Percentiles rank a stretch among this genome's conserved stretches.
Conservation (phyloP, 2,329 filamentous ascomycete species). For the Xylaria polymorpha region DNA sequence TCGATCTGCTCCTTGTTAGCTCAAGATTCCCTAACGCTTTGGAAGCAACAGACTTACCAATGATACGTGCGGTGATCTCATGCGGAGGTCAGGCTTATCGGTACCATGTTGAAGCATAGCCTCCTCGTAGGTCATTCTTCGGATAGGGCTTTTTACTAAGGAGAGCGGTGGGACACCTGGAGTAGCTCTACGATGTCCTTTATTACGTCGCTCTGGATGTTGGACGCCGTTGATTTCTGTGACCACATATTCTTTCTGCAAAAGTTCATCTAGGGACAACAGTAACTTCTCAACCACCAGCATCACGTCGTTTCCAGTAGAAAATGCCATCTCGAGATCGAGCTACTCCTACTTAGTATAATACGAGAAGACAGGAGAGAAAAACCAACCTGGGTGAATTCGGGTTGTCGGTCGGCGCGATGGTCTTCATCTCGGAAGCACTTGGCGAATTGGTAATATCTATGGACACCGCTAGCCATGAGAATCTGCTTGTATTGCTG, state of each 20-base stretch:
- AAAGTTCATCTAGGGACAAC: conserved; percentile 42
- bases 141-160: not conserved
- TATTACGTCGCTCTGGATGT: conserved; percentile 21
- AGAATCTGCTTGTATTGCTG: conserved; percentile 99
- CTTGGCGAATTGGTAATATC: conserved; percentile 91
- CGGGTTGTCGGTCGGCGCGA: conserved; percentile 90
- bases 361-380: conserved; percentile 24
- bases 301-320: conserved; percentile 78
- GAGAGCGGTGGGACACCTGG: not conserved
- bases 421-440: conserved; percentile 97
- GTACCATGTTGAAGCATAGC: conserved; percentile 85
- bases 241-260: conserved; percentile 46
- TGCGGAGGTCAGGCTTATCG: conserved; percentile 92
- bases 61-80: conserved; percentile 60
- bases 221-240: conserved; percentile 47
- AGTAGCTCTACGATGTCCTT: not conserved
- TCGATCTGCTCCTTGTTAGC: conserved; percentile 65
- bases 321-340: conserved; percentile 94
- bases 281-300: conserved; percentile 63
- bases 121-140: conserved; percentile 69
- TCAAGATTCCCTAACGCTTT: not conserved
- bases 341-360: conserved; percentile 63
- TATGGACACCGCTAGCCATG: conserved; percentile 86
- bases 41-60: conserved; percentile 58
- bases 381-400: conserved; percentile 84